Percentiles rank a stretch among this genome's conserved stretches.
These are phyloP conservation scores for Ballota nigra DNA, from an alignment of 257 asterid genomes.

Conservation along the genomic window DNA sequence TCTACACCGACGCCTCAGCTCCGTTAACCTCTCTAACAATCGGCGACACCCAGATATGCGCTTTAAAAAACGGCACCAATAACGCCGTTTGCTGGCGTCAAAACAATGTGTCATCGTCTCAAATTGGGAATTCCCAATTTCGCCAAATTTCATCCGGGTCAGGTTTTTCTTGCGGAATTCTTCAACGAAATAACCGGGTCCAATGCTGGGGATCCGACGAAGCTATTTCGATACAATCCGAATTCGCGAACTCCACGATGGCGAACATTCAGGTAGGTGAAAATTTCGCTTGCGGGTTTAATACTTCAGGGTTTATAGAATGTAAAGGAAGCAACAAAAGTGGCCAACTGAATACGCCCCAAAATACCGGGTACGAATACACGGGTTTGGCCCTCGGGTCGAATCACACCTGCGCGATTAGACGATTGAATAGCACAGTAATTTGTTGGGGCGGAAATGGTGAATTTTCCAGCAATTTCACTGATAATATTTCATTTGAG, in stretches of 20 bases:
- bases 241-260: conserved; percentile 47
- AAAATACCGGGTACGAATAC: conserved; percentile 37
- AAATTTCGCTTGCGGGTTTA: conserved; percentile 64
- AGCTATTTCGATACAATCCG: conserved; percentile 41
- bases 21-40: conserved; percentile 44
- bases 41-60: conserved; percentile 71
- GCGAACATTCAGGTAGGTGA: conserved; percentile 58
- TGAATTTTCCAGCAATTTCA: conserved; percentile 27
- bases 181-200: conserved; percentile 33
- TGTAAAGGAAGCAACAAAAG: conserved; percentile 59
- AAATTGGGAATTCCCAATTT: conserved; percentile 28
- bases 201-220: conserved; percentile 58
- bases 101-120: conserved; percentile 15
- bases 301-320: conserved; percentile 40
- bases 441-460: conserved; percentile 80
- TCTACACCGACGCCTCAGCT: conserved; percentile 41
- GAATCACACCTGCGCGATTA: conserved; percentile 62
- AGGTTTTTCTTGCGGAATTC: conserved; percentile 67
- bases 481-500: conserved; percentile 51
- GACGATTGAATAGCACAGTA: conserved; percentile 51
- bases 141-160: conserved; percentile 57
- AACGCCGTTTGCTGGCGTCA: conserved; percentile 68
- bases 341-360: conserved; percentile 58
- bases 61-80: conserved; percentile 27
- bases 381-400: conserved; percentile 55